Base-by-base conservation (phyloP, 2,329 filamentous ascomycete genomes). In the Mariannaea elegans region DNA sequence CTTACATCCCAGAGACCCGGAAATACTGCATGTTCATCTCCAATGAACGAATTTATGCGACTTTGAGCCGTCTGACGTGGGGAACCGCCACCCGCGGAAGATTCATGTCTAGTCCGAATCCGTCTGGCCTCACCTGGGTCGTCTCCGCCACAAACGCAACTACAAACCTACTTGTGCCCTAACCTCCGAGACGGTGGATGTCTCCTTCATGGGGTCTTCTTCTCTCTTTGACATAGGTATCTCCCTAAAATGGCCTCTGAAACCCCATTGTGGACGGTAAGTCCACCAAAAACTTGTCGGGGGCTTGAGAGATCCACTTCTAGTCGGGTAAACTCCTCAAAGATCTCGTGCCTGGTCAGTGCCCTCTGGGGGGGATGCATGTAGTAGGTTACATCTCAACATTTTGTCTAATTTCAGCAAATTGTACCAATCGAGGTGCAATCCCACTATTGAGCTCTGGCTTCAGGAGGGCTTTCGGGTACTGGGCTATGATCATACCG, bases 101-200 rank as follows among this genome's bases (percentile, higher is more conserved):
- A 49, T 59, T 59, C 45, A 51, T 59, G 10, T 16, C 67, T 68
- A 67, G 48, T 16, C 67, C 54, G 27, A 47, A 70, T 70, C 62
- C 64, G 64, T 70, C 61, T 41, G 21, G 44, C 27, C 38, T 50
- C 29, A 53, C 50, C 32, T 60, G 54, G 18, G 52, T 38, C 39
- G 52, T 55, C 38, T 36, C 52, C 55, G 49, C 62, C 65, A 59
- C 61, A 61, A 32, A 39, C 27, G 42, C 23, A 59, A 64, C 29
- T 21, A 49, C 49, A 48, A 53, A 18, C 42, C 51, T 44, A 44
- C 19, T 31, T 23, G 39, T 18, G 31, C 44, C 24, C 39, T 42
- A 47, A 41, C 44, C 38, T 59, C 56, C 27, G 31, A 19, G 29
- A 31, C 42, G n/a, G 9, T n/a, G 10, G 21, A 7, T 48, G 52